Conservation (phyloP, 2,329 filamentous ascomycete genomes). For the Talaromyces sp. region DNA sequence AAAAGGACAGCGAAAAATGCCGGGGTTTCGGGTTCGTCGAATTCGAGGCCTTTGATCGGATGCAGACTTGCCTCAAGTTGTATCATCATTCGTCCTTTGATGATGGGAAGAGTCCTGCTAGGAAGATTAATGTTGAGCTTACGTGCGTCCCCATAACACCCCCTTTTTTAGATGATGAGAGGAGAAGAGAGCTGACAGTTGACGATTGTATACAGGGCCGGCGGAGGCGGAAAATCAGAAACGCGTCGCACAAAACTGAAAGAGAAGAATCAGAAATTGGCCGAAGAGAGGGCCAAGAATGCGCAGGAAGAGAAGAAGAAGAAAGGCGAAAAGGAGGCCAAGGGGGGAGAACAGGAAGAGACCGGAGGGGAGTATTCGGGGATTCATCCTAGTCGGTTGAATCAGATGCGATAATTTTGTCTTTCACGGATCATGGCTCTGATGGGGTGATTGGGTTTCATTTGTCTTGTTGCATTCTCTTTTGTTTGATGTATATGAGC, state of each 20-base stretch:
- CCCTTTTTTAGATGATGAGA: background rate
- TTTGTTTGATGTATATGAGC: background rate
- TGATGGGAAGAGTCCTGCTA: slow-evolving; percentile 53
- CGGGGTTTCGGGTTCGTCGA: slow-evolving; percentile 86
- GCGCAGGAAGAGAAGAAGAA: slow-evolving; percentile 50
- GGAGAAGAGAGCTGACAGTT: background rate
- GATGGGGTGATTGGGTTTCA: background rate
- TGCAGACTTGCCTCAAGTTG: slow-evolving; percentile 88
- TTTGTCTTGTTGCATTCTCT: background rate
- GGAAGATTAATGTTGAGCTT: slow-evolving; percentile 89
- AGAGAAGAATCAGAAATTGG: slow-evolving; percentile 81
- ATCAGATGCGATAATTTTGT: slow-evolving; percentile 28
- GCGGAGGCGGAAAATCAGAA: slow-evolving; percentile 75
- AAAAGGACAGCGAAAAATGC: slow-evolving; percentile 60
- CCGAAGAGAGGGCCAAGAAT: slow-evolving; percentile 62
- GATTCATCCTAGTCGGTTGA: slow-evolving; percentile 48
- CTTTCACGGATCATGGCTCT: background rate
- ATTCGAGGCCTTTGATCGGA: slow-evolving; percentile 79
- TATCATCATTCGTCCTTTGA: slow-evolving; percentile 84
- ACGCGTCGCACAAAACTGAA: slow-evolving; percentile 73
- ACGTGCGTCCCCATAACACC: slow-evolving; percentile 58
- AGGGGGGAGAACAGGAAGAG: slow-evolving; percentile 27
- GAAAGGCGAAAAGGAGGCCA: slow-evolving; percentile 31
- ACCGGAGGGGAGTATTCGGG: slow-evolving; percentile 34
- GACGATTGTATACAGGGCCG: slow-evolving; percentile 56